These are phyloP conservation scores for Barnettozyma vustinii DNA, from an alignment of 805 yeast genomes.

Conservation along the genomic window DNA sequence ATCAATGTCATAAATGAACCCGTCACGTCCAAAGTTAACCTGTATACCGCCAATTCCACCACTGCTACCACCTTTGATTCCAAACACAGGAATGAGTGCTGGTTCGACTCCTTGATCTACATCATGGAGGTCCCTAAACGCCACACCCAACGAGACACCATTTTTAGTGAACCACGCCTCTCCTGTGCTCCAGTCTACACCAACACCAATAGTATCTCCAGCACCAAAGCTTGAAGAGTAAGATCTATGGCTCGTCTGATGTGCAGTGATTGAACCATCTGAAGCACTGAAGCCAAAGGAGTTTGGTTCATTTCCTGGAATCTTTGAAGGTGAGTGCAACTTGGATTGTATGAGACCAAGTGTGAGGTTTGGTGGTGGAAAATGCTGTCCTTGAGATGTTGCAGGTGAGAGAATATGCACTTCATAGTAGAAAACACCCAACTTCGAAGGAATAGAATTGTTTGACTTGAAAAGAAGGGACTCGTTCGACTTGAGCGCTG, in stretches of 20 bases:
- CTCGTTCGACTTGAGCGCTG: slow-evolving; percentile 14
- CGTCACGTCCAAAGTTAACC: slow-evolving; percentile 42
- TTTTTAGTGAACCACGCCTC: slow-evolving; percentile 75
- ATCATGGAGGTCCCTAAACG: slow-evolving; percentile 35
- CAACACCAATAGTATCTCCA: slow-evolving; percentile 77
- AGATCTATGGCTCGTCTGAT: slow-evolving; percentile 34
- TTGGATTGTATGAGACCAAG: slow-evolving; percentile 40
- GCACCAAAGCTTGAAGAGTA: slow-evolving; percentile 43
- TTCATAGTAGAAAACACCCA: slow-evolving; percentile 50
- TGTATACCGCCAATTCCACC: slow-evolving; percentile 13
- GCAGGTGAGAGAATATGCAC: slow-evolving; percentile 28
- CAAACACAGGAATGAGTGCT: slow-evolving; percentile 41
- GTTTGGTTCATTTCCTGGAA: slow-evolving; percentile 44
- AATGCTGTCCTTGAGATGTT: slow-evolving; percentile 30
- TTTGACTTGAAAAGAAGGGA: slow-evolving; percentile 28
- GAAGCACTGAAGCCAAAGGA: slow-evolving; percentile 50
- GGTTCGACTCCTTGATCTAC: background rate
- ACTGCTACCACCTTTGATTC: slow-evolving; percentile 34
- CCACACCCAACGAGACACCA: slow-evolving; percentile 59
- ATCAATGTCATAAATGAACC: slow-evolving; percentile 54
- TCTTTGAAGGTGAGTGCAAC: slow-evolving; percentile 25
- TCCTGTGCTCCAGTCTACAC: slow-evolving; percentile 61
- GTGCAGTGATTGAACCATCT: slow-evolving; percentile 38
- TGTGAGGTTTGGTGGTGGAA: slow-evolving; percentile 29
- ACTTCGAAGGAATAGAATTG: slow-evolving; percentile 30